phyloP scores from a whole-genome alignment of 345 rosid genomes.

The thale cress (Arabidopsis thaliana) region TAIR10.1 NC_003070.9:711001-711500 shows the following conservation, averaged over 20 bases:
- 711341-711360: conserved; percentile 54
- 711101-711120: conserved; percentile 88
- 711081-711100: conserved; percentile 66
- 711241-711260: conserved; percentile 27
- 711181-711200: conserved; percentile 54
- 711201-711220: background rate
- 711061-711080: background rate
- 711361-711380: conserved; percentile 73
- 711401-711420: conserved; percentile 34
- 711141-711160: conserved; percentile 74
- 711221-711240: background rate
- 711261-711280: conserved; percentile 55
- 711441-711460: background rate
- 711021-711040: background rate
- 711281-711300: conserved; percentile 67
- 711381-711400: conserved; percentile 50
- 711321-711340: conserved; percentile 57
- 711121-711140: conserved; percentile 81
- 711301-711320: conserved; percentile 62
- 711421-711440: background rate
- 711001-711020: conserved; percentile 63
- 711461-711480: background rate
- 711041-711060: background rate
- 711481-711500: background rate
- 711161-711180: conserved; percentile 61